phyloP scores from a whole-genome alignment of 2,329 filamentous ascomycete genomes.

The Orbilia quercus region DNA sequence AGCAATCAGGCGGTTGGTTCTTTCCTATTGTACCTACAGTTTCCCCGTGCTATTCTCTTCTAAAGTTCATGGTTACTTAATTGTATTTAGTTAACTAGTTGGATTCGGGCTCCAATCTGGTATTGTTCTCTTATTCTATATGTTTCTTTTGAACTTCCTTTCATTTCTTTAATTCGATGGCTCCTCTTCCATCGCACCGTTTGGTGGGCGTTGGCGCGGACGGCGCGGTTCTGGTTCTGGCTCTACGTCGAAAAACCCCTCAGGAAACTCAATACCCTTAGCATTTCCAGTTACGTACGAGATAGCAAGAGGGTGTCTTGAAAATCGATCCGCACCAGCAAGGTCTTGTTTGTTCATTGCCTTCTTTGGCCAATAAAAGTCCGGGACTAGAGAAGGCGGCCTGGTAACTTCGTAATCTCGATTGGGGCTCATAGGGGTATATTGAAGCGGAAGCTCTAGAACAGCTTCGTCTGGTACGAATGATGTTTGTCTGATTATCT shows the following conservation, averaged over 20 bases:
- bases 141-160: background rate
- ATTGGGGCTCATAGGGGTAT: background rate
- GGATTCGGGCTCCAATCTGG: background rate
- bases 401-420: background rate
- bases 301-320: background rate
- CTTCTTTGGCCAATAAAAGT: constrained; percentile 14
- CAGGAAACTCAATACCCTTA: background rate
- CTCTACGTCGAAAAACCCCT: background rate
- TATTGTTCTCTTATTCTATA: background rate
- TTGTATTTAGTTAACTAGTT: too few relatives aligned
- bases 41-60: too few relatives aligned
- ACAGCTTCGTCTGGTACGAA: background rate
- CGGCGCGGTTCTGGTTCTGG: too few relatives aligned
- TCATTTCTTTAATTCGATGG: background rate
- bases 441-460: constrained; percentile 7
- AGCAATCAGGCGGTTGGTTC: too few relatives aligned
- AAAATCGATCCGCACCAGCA: background rate
- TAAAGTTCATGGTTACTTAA: too few relatives aligned
- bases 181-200: background rate
- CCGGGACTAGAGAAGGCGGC: background rate
- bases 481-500: background rate
- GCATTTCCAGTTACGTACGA: background rate
- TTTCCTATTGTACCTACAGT: too few relatives aligned
- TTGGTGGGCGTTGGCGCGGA: background rate
- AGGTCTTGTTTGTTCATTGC: background rate